Evolutionary conservation across 2,329 filamentous ascomycete genomes (phyloP), one percentile per base, ranked within the genome.

Genomic region (Fusarium caatingaense): DNA sequence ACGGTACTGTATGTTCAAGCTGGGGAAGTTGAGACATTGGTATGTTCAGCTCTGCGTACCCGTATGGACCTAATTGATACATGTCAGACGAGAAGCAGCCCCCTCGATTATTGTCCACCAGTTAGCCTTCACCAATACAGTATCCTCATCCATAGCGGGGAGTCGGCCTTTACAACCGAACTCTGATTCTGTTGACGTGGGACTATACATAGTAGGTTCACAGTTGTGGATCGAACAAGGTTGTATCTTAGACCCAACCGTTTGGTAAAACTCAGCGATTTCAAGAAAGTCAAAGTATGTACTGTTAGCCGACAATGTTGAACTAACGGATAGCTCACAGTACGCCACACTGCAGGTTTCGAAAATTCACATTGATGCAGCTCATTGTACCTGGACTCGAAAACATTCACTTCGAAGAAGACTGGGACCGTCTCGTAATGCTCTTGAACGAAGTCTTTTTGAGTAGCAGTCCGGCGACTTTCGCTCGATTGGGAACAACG

Each of bases 221-320:
- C n/a, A 40, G 49, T 21, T 16, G 25, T 28, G 16, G 23, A 56
- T 25, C 37, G 28, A 23, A 21, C 23, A 30, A 32, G 21, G 18
- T 28, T 44, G 53, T 60, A 60, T 65, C 23, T 58, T 56, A 32
- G 46, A 56, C 56, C 67, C 67, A 69, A 41, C 56, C 56, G 42
- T 41, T 53, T 59, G 63, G 59, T 66, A 66, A 66, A 60, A 27
- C 55, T 48, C 42, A 54, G 41, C 37, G 15, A 55, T 42, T 37
- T 48, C 21, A 32, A 27, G 25, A 37, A 28, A 49, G 27, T 34
- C 40, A 58, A 27, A 47, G 54, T 11, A 27, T 37, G 54, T 11
- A 44, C 16, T 23, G 16, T 21, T 60, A 15, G 41, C 20, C 45
- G 28, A 54, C 49, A 60, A 15, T 45, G 25, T 61, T 53, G 37